A percentile compares a stretch with the other conserved stretches of the same genome.
Evolutionary conservation across 257 asterid genomes (phyloP).

Genomic region (Osmanthus fragrans): DNA sequence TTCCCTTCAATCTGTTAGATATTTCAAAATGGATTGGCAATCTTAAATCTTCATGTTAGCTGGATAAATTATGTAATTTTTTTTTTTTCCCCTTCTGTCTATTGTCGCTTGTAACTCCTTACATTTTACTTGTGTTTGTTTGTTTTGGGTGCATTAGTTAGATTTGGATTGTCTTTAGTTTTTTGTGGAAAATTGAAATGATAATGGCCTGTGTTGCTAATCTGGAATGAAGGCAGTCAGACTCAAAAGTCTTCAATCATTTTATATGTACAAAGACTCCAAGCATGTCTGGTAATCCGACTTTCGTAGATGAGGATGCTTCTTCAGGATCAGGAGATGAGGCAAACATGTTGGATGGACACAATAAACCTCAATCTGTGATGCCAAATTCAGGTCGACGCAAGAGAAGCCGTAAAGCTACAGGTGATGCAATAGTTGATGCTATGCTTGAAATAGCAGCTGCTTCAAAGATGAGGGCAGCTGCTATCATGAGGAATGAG

Average conservation of each 20-base stretch:
- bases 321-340: conserved; percentile 92
- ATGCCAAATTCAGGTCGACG: conserved; percentile 63
- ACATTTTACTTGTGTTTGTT: conserved; percentile 6
- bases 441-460: conserved; percentile 96
- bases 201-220: conserved; percentile 27
- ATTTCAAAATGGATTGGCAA: not conserved
- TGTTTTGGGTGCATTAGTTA: conserved; percentile 22
- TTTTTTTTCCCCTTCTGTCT: not conserved
- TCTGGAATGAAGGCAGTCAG: conserved; percentile 33
- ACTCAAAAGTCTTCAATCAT: conserved; percentile 32
- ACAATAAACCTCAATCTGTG: conserved; percentile 52
- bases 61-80: not conserved
- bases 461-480: conserved; percentile 92
- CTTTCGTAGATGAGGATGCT: conserved; percentile 71
- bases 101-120: conserved; percentile 1
- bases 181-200: conserved; percentile 18
- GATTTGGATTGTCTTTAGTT: conserved; percentile 9
- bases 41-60: not conserved
- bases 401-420: conserved; percentile 87
- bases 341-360: conserved; percentile 67
- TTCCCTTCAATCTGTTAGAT: not conserved
- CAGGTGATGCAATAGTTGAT: conserved; percentile 89
- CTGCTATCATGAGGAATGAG: conserved; percentile 75
- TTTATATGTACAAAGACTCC: conserved; percentile 43
- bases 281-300: conserved; percentile 72